Percentiles rank a stretch among this genome's conserved stretches.
These are phyloP conservation scores for Fraxinus nigra DNA, from an alignment of 305 asterid species.

Conservation along the genomic window DNA sequence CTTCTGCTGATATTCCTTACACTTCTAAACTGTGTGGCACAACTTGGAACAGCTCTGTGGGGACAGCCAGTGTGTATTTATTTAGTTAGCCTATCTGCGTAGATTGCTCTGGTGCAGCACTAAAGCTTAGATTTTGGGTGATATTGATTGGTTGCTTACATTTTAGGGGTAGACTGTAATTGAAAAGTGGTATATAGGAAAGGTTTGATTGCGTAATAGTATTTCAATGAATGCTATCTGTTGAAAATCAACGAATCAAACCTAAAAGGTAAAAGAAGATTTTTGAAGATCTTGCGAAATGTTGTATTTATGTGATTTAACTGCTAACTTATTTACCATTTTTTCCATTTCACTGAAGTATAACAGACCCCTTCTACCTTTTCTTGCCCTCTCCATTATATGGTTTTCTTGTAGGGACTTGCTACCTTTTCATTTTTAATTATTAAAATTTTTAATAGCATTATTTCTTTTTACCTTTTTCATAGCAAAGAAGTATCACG, in stretches of 20 bases:
- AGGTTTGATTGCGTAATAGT: neutral
- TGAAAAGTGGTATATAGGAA: neutral
- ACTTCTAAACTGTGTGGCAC: neutral
- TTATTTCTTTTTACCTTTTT: neutral
- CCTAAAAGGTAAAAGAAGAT: neutral
- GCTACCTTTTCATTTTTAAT: neutral
- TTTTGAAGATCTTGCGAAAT: neutral
- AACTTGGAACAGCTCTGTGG: neutral
- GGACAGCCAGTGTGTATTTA: neutral
- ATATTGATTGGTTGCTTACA: neutral
- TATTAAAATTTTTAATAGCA: neutral
- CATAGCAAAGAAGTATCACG: neutral
- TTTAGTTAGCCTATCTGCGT: neutral
- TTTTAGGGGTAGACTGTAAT: neutral
- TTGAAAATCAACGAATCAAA: neutral
- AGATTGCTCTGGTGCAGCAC: neutral
- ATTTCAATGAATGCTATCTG: neutral
- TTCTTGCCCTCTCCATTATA: neutral
- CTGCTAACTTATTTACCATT: neutral
- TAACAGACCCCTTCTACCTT: neutral
- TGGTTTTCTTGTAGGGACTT: neutral
- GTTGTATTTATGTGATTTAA: neutral
- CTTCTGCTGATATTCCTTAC: neutral
- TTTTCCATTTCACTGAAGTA: neutral
- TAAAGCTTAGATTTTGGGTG: neutral